A percentile compares a stretch with the other conserved stretches of the same genome.
phyloP scores from a whole-genome alignment of 2,329 filamentous ascomycete species.

The Venturia carpophila region DNA sequence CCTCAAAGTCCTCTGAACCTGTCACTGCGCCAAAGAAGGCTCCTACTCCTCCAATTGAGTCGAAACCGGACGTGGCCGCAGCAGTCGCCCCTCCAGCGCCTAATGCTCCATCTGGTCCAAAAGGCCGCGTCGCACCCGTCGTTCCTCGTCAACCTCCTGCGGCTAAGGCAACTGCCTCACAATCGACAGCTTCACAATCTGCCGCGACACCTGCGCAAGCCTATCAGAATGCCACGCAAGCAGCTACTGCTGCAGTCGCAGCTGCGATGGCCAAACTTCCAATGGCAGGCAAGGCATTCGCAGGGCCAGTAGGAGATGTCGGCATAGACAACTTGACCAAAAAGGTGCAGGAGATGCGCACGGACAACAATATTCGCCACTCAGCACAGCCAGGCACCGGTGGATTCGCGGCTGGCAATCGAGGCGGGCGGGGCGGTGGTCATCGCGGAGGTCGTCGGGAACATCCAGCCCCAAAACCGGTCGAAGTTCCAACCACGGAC shows the following conservation, averaged over 20 bases:
- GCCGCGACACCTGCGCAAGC: conserved; percentile 26
- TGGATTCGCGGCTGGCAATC: conserved; percentile 32
- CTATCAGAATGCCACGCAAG: conserved; percentile 61
- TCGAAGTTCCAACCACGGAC: conserved; percentile 83
- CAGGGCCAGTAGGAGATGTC: conserved; percentile 19
- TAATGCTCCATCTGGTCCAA: conserved; percentile 36
- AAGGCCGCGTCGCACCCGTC: conserved; percentile 54
- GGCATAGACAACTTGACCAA: conserved; percentile 63
- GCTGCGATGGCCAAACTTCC: conserved; percentile 68
- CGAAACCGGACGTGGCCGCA: conserved; percentile 56
- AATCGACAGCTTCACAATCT: conserved; percentile 27
- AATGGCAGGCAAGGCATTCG: conserved; percentile 22
- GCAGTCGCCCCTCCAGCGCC: conserved; percentile 45
- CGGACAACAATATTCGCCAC: conserved; percentile 47
- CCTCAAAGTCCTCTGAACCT: conserved; percentile 45
- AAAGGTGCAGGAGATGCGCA: conserved; percentile 71
- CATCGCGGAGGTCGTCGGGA: conserved; percentile 37
- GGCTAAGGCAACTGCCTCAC: conserved; percentile 33
- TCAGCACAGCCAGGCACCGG: conserved; percentile 40
- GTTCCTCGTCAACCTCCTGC: conserved; percentile 45
- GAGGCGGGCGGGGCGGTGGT: conserved; percentile 40
- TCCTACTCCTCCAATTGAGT: conserved; percentile 58
- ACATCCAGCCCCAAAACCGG: conserved; percentile 50
- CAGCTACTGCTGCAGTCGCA: conserved; percentile 69
- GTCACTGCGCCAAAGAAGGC: conserved; percentile 44